Conservation (phyloP, 225 moss, liverwort and hornwort species). For the Pleurozium schreberi region DNA sequence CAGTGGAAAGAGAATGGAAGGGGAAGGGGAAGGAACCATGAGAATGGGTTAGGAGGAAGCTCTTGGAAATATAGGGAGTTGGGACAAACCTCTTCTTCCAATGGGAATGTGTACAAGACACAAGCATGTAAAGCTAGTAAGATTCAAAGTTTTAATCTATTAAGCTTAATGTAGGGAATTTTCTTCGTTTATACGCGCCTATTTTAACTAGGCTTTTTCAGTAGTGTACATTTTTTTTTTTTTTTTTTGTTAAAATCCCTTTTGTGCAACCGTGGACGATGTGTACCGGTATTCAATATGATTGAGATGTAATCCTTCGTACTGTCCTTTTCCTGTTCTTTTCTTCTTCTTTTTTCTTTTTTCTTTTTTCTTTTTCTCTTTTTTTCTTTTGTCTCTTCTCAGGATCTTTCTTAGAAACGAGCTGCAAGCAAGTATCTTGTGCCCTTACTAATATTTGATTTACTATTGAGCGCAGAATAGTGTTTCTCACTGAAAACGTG, state of each 20-base stretch:
- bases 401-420: not conserved
- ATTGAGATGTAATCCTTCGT: not conserved
- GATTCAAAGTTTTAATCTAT: conserved; percentile 4
- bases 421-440: not conserved
- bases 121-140: conserved; percentile 39
- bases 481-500: not conserved
- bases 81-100: conserved; percentile 4
- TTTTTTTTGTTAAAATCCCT: not conserved
- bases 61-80: conserved; percentile 1
- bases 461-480: not conserved
- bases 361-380: not conserved
- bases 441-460: not conserved
- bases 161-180: conserved; percentile 6
- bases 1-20: not conserved
- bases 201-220: conserved; percentile 1
- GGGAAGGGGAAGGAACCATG: not conserved
- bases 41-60: not conserved
- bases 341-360: not conserved
- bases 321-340: not conserved
- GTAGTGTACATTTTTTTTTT: conserved; percentile 27
- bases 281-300: not conserved
- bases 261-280: conserved; percentile 20
- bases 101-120: conserved; percentile 19
- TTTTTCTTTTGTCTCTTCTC: not conserved
- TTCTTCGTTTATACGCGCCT: conserved; percentile 17